A percentile compares a stretch with the other conserved stretches of the same genome.
Conservation (phyloP, 2,329 filamentous ascomycete species). For the Sarocladium oryzae region DNA sequence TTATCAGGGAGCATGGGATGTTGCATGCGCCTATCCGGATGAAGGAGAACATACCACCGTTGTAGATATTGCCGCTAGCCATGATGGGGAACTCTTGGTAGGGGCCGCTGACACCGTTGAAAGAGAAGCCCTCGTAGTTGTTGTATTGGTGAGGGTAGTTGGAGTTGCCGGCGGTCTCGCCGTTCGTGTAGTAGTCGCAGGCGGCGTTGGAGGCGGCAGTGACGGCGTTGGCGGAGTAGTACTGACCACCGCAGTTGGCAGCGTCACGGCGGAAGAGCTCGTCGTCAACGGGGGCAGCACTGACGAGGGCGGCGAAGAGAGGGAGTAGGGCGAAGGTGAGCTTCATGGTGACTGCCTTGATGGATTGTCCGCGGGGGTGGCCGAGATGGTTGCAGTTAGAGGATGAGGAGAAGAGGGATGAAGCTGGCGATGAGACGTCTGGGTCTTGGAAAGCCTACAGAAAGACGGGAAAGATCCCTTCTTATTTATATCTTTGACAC, state of each 20-base stretch:
- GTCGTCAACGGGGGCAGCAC: constrained; percentile 20
- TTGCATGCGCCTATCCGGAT: too few relatives aligned
- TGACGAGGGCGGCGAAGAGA: constrained; percentile 21
- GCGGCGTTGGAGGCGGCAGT: constrained; percentile 19
- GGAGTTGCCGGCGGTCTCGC: constrained; percentile 21
- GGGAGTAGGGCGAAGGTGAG: constrained; percentile 20
- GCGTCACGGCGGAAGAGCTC: constrained; percentile 16
- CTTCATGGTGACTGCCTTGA: constrained; percentile 16
- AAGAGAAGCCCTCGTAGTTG: constrained; percentile 32
- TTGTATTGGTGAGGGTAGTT: constrained; percentile 32
- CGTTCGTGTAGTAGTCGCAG: constrained; percentile 13
- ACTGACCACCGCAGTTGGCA: constrained; percentile 24
- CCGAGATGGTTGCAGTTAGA: too few relatives aligned
- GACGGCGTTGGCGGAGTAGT: constrained; percentile 22
- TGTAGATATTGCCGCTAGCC: constrained; percentile 24
- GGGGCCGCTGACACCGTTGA: constrained; percentile 23
- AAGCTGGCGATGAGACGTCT: neutral
- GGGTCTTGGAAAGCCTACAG: too few relatives aligned
- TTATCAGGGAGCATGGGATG: too few relatives aligned
- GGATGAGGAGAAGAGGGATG: too few relatives aligned
- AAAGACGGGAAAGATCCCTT: too few relatives aligned
- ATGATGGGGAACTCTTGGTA: constrained; percentile 34
- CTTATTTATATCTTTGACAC: too few relatives aligned
- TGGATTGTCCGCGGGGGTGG: too few relatives aligned
- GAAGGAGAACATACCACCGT: constrained; percentile 28